Evolutionary conservation across 169 alveolate species (phyloP).

Genomic region (Eimeria necatrix): DNA sequence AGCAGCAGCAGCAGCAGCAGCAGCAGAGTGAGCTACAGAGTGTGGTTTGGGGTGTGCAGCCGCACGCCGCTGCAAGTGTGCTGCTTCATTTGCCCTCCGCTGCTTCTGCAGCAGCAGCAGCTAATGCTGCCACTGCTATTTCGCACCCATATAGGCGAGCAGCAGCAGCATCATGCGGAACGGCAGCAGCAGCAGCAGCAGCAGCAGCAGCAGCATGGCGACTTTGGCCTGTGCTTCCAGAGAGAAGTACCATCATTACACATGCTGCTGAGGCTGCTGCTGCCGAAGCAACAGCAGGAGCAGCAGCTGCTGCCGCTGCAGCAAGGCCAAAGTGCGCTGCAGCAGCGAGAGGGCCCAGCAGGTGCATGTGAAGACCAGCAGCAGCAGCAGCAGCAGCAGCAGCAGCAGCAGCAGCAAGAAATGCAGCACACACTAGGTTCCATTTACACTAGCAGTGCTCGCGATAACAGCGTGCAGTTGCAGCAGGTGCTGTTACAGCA

Average conservation of each 20-base stretch:
- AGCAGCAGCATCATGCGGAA: slow-evolving; percentile 35
- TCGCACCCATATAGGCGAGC: slow-evolving; percentile 47
- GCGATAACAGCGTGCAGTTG: neutral
- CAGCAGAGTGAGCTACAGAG: slow-evolving; percentile 33
- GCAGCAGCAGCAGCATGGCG: slow-evolving; percentile 55
- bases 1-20: slow-evolving; percentile 75
- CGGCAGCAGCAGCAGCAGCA: slow-evolving; percentile 48
- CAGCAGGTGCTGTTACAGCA: slow-evolving; percentile 21
- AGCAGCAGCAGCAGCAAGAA: neutral
- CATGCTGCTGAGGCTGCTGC: slow-evolving; percentile 40
- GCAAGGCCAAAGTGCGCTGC: neutral
- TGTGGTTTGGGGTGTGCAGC: slow-evolving; percentile 51
- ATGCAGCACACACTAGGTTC: too few relatives aligned
- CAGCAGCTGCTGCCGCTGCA: slow-evolving; percentile 21
- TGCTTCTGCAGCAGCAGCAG: slow-evolving; percentile 70
- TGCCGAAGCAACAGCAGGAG: slow-evolving; percentile 18
- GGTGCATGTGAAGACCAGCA: neutral
- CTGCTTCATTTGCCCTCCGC: slow-evolving; percentile 47
- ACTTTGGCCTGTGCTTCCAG: slow-evolving; percentile 63
- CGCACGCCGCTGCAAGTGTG: slow-evolving; percentile 38
- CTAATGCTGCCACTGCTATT: slow-evolving; percentile 45
- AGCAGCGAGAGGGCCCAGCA: neutral
- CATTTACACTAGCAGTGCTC: neutral
- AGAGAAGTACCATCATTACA: slow-evolving; percentile 16
- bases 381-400: slow-evolving; percentile 34